phyloP scores from a whole-genome alignment of 164 flowering plant species.

The Aristolochia fimbriata region DNA sequence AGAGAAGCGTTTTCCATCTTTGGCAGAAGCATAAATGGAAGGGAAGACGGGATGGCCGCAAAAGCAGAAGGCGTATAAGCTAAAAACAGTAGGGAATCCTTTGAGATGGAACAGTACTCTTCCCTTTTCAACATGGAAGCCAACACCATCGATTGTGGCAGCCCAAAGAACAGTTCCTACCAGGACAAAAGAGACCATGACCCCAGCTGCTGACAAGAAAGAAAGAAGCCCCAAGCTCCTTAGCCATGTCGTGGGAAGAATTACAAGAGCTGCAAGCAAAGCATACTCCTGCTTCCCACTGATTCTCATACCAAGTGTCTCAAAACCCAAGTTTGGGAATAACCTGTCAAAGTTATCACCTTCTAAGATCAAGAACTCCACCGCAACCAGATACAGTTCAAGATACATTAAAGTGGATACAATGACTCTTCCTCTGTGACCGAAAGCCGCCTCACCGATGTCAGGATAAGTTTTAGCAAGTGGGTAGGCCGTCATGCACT shows the following conservation, averaged over 20 bases:
- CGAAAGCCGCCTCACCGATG: conserved; percentile 63
- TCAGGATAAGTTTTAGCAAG: conserved; percentile 45
- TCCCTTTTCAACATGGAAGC: conserved; percentile 54
- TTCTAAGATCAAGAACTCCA: conserved; percentile 64
- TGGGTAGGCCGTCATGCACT: conserved; percentile 43
- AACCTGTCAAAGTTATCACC: conserved; percentile 67
- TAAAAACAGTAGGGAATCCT: conserved; percentile 62
- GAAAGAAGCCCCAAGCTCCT: conserved; percentile 42
- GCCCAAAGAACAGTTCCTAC: conserved; percentile 42
- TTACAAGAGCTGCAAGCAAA: conserved; percentile 40
- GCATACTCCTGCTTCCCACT: conserved; percentile 25
- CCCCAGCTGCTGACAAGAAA: conserved; percentile 62
- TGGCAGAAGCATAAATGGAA: conserved; percentile 66
- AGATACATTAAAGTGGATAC: conserved; percentile 39
- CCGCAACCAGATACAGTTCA: conserved; percentile 60
- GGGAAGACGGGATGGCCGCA: conserved; percentile 89
- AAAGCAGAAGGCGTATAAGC: conserved; percentile 68
- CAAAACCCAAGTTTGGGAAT: conserved; percentile 28
- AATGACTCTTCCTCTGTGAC: conserved; percentile 40
- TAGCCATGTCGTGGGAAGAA: conserved; percentile 59
- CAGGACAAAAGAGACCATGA: conserved; percentile 46
- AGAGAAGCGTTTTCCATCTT: conserved; percentile 45
- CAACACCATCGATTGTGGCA: conserved; percentile 52
- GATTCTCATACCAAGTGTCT: conserved; percentile 6
- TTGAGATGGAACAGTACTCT: conserved; percentile 20